These are phyloP conservation scores for Saraca asoca DNA, from an alignment of 331 rosid species.

Conservation along the genomic window DNA sequence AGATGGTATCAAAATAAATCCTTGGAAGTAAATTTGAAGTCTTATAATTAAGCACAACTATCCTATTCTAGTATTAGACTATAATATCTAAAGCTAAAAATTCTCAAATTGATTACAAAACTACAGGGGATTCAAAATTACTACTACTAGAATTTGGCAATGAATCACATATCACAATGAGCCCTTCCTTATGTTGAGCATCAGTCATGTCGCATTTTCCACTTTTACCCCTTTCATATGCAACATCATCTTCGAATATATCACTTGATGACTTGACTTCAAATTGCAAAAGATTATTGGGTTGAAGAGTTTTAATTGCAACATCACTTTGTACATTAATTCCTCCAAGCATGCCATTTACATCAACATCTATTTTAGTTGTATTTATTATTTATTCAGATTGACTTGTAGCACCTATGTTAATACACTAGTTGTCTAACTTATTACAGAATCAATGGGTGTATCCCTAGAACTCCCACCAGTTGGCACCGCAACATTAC, in stretches of 20 bases:
- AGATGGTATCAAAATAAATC: too few relatives aligned
- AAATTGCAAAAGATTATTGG: conserved; percentile 31
- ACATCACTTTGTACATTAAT: conserved; percentile 33
- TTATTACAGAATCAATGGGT: conserved; percentile 28
- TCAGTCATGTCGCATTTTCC: too few relatives aligned
- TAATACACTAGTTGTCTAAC: conserved; percentile 34
- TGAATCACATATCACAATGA: conserved; percentile 29
- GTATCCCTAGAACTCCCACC: conserved; percentile 32
- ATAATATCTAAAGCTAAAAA: too few relatives aligned
- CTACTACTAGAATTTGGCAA: conserved; percentile 24
- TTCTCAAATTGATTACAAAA: too few relatives aligned
- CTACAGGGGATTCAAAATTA: conserved; percentile 29
- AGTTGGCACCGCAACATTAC: conserved; percentile 20
- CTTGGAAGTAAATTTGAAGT: too few relatives aligned
- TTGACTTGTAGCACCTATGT: conserved; percentile 8
- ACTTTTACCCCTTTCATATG: conserved; percentile 30
- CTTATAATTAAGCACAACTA: too few relatives aligned
- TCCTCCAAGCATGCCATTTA: conserved; percentile 26
- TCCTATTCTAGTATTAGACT: too few relatives aligned
- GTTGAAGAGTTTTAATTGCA: conserved; percentile 31
- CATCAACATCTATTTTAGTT: conserved; percentile 35
- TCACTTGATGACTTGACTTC: conserved; percentile 36
- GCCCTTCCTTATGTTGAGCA: conserved; percentile 33
- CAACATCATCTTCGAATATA: conserved; percentile 29
- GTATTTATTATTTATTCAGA: conserved; percentile 29